phyloP scores from a whole-genome alignment of 2,329 filamentous ascomycete genomes.

The Aureobasidium sp. region DNA sequence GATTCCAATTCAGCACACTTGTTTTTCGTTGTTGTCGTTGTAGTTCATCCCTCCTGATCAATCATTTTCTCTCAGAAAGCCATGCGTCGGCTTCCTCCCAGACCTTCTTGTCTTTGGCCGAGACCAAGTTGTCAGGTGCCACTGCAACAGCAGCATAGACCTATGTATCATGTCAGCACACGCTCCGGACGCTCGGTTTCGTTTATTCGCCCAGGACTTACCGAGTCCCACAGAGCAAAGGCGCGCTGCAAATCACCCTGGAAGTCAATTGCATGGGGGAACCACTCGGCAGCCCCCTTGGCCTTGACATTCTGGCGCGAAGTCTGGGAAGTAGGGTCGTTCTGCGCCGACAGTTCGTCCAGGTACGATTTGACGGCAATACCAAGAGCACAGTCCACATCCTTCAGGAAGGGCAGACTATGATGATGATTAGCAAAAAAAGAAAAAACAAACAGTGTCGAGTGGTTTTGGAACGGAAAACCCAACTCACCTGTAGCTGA shows the following conservation, averaged over 20 bases:
- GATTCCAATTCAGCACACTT: not conserved
- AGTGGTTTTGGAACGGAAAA: slow-evolving; percentile 29
- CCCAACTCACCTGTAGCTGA: slow-evolving; percentile 60
- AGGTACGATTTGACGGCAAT: slow-evolving; percentile 76
- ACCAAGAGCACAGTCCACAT: slow-evolving; percentile 68
- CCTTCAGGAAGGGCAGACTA: slow-evolving; percentile 57
- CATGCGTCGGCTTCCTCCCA: slow-evolving; percentile 38
- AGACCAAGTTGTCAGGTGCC: slow-evolving; percentile 42
- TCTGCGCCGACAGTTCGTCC: slow-evolving; percentile 58
- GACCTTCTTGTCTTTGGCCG: slow-evolving; percentile 40
- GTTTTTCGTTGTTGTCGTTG: not conserved
- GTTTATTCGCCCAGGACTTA: too few species aligned
- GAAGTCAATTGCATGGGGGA: slow-evolving; percentile 54
- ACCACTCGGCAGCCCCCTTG: slow-evolving; percentile 51
- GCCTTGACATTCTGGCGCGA: slow-evolving; percentile 45
- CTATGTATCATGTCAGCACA: slow-evolving; percentile 29
- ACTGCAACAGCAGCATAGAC: slow-evolving; percentile 53
- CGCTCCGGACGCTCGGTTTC: too few species aligned
- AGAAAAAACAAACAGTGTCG: too few species aligned
- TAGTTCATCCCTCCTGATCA: not conserved
- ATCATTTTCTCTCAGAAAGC: slow-evolving; percentile 16
- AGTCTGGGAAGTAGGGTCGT: slow-evolving; percentile 46
- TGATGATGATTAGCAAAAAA: not conserved
- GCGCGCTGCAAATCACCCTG: slow-evolving; percentile 52
- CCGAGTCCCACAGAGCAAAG: slow-evolving; percentile 59